phyloP scores from a whole-genome alignment of 176 grass and related monocot species.

The Zoysia pacifica region DNA sequence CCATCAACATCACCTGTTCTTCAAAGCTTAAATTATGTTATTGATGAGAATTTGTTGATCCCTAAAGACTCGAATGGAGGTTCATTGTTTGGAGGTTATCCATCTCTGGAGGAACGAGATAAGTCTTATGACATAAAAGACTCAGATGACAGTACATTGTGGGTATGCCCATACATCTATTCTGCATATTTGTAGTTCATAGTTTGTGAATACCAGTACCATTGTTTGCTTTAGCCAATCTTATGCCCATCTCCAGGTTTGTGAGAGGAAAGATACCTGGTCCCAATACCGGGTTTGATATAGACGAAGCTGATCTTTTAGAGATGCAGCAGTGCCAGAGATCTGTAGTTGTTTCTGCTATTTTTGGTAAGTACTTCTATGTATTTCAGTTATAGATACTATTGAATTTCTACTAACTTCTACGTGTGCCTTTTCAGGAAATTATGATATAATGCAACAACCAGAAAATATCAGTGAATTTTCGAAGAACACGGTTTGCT shows the following conservation, averaged over 20 bases:
- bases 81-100: conserved; percentile 92
- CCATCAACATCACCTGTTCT: conserved; percentile 73
- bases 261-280: conserved; percentile 83
- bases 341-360: conserved; percentile 86
- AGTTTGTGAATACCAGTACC: not conserved
- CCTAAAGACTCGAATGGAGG: conserved; percentile 58
- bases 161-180: conserved; percentile 64
- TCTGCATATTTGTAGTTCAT: conserved; percentile 29
- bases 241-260: conserved; percentile 64
- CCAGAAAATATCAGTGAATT: conserved; percentile 81
- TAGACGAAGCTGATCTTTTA: conserved; percentile 84
- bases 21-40: conserved; percentile 70
- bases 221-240: conserved; percentile 31
- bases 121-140: conserved; percentile 87
- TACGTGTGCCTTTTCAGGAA: conserved; percentile 59
- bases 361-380: conserved; percentile 75
- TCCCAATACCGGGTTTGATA: conserved; percentile 82
- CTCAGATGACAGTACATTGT: conserved; percentile 79
- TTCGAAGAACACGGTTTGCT: conserved; percentile 78
- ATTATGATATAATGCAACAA: conserved; percentile 98
- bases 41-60: conserved; percentile 58
- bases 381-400: conserved; percentile 26
- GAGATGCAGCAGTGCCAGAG: conserved; percentile 81
- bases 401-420: conserved; percentile 9
- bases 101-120: conserved; percentile 72